Evolutionary conservation across 2,329 filamentous ascomycete genomes (phyloP).

Genomic region (Elsinoe perseae): DNA sequence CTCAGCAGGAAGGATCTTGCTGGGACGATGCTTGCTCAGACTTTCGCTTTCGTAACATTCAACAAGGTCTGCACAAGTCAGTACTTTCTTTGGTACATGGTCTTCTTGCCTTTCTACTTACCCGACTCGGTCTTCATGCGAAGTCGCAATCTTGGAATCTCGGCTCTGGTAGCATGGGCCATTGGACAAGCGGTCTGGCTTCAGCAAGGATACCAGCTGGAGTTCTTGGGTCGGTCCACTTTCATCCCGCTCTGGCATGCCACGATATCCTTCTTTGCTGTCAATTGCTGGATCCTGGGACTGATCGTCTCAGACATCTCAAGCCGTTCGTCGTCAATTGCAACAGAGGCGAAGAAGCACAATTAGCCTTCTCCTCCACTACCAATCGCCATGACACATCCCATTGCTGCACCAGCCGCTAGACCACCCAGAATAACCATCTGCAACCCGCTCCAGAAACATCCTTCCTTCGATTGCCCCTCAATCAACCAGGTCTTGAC

Average conservation of each 20-base stretch:
- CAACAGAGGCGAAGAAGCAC: neutral
- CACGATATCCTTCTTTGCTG: constrained; percentile 69
- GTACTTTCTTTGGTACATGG: constrained; percentile 98
- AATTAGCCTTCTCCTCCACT: constrained; percentile 1
- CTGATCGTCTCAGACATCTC: constrained; percentile 64
- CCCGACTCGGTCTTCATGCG: constrained; percentile 66
- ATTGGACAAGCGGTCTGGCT: constrained; percentile 53
- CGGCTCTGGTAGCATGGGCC: constrained; percentile 66
- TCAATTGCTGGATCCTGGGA: constrained; percentile 82
- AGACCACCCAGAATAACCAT: constrained; percentile 58
- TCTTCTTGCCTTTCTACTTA: constrained; percentile 86
- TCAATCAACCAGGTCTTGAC: constrained; percentile 51
- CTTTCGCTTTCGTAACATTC: constrained; percentile 92
- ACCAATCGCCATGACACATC: constrained; percentile 21
- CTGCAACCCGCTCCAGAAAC: constrained; percentile 43
- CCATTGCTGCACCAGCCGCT: constrained; percentile 59
- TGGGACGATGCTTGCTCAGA: constrained; percentile 84
- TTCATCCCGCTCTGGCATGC: constrained; percentile 77
- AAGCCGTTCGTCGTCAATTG: neutral
- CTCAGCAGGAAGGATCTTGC: constrained; percentile 76
- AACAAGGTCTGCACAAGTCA: constrained; percentile 99
- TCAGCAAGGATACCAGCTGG: constrained; percentile 44
- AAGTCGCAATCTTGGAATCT: constrained; percentile 52
- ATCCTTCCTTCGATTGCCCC: constrained; percentile 25
- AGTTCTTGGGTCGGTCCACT: constrained; percentile 63